phyloP scores from a whole-genome alignment of 2,329 filamentous ascomycete species.

The Rachicladosporium sp. region DNA sequence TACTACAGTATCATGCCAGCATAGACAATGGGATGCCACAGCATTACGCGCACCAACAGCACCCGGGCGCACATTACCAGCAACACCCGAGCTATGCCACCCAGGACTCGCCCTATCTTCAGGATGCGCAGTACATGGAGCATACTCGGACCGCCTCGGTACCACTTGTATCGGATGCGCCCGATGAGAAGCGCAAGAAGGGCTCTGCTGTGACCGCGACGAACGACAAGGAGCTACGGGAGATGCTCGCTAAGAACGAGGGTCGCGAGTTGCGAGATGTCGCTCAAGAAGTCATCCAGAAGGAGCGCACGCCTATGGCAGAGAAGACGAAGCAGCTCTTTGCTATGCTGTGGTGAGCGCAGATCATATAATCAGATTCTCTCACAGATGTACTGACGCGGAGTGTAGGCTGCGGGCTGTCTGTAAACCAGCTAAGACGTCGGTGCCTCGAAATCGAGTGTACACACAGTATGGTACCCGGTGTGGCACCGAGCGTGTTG shows the following conservation, averaged over 20 bases:
- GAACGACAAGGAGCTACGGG: conserved; percentile 69
- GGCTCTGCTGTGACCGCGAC: conserved; percentile 59
- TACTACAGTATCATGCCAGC: conserved; percentile 20
- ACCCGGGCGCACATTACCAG: no score
- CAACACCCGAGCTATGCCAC: conserved; percentile 8
- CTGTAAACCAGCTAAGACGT: conserved; percentile 64
- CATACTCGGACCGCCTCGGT: conserved; percentile 18
- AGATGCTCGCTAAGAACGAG: conserved; percentile 58
- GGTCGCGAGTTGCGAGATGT: conserved; percentile 58
- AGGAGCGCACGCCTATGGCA: conserved; percentile 67
- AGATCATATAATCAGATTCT: no score
- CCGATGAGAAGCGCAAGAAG: conserved; percentile 38
- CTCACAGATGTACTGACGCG: no score
- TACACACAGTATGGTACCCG: conserved; percentile 91
- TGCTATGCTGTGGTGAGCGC: conserved; percentile 73
- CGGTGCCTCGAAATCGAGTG: conserved; percentile 82
- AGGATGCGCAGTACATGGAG: conserved; percentile 15
- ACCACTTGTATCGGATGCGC: conserved; percentile 14
- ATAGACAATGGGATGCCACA: conserved; percentile 7
- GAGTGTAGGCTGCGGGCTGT: conserved; percentile 55
- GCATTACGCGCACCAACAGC: no score
- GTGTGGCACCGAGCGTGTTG: conserved; percentile 86
- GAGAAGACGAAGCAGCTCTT: conserved; percentile 77
- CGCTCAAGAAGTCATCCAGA: conserved; percentile 62
- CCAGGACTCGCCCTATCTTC: conserved; percentile 16